Conservation (phyloP, 2,329 filamentous ascomycete genomes). For the Chaetomium olivaceum region DNA sequence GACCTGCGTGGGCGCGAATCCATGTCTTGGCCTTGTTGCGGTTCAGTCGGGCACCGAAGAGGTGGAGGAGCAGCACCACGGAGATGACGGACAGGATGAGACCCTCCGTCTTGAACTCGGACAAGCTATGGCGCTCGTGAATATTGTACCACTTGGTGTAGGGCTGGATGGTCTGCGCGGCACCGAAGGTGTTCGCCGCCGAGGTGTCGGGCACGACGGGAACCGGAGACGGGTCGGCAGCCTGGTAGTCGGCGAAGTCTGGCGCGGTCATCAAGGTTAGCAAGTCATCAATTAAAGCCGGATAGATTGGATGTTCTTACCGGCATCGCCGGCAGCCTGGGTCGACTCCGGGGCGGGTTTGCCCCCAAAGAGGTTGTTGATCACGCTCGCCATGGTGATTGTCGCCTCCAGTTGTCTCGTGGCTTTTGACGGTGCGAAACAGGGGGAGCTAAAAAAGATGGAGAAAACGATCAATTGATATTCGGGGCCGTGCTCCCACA, state of each 20-base stretch:
- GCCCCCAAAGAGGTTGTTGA: conserved; percentile 70
- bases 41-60: conserved; percentile 80
- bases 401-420: conserved; percentile 4
- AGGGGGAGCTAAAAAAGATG: background rate
- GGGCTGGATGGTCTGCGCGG: conserved; percentile 54
- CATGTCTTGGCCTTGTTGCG: conserved; percentile 76
- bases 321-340: conserved; percentile 59
- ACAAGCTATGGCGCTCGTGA: conserved; percentile 81
- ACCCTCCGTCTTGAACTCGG: conserved; percentile 86
- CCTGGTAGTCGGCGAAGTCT: conserved; percentile 94
- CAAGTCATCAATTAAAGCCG: background rate
- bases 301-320: conserved; percentile 48
- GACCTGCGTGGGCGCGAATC: conserved; percentile 71
- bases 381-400: conserved; percentile 54
- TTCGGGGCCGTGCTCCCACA: conserved; percentile 1
- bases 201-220: conserved; percentile 44
- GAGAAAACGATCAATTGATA: conserved; percentile 15
- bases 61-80: conserved; percentile 73
- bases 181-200: conserved; percentile 46
- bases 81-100: conserved; percentile 75
- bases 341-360: conserved; percentile 57
- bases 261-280: conserved; percentile 18
- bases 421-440: conserved; percentile 12
- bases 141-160: conserved; percentile 97
- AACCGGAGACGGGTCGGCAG: conserved; percentile 63